Base-by-base conservation (phyloP, 371 early-diverging fungal genomes). In the Mortierella sp. region DNA sequence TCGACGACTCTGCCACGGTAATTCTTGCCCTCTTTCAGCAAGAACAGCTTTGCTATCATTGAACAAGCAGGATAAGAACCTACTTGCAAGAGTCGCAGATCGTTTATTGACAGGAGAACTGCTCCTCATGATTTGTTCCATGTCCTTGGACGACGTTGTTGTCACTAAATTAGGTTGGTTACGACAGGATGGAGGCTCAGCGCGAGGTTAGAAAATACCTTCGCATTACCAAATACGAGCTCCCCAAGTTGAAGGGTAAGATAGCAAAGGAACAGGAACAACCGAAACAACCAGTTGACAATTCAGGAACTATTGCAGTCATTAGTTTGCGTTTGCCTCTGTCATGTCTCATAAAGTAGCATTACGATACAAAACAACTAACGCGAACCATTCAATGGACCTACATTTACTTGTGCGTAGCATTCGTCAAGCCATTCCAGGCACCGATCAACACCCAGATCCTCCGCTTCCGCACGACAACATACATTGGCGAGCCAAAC, bases 171-270 rank as follows among this genome's bases (percentile, higher is more conserved):
- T 85, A 85, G 86, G 19, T 89, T 59, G 94, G 93, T 74, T 90
- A 92, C 80, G 89, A 90, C 34, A 82, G 88, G 19, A 88, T 93
- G 82, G 90, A 90, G 54, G 89, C 91, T 69, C 91, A 91, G 78
- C 88, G 91, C 37, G 90, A 91, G 53, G 90, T 94, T 61, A 90
- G 94, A 51, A 86, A 91, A 75, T 93, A 93, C 83, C 89, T 94
- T 64, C 88, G 93, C 73, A 93, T 92, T 81, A 89, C 91, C 53
- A 88, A 93, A 75, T 92, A 90, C 75, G 94, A 94, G 77, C 78
- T 94, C 24, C 94, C 94, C 28, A 91, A 92, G 80, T 87, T 94
- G 69, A 90, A 82, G 76, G 90, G 94, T 94, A 90, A 78, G 57
- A 81, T 59, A 31, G 3, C 67, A 67, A 40, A 21, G 67, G 24